Percentiles rank a stretch among this genome's conserved stretches.
Conservation (phyloP, 495 filamentous ascomycete genomes). For the Parachaetomium inaequale region DNA sequence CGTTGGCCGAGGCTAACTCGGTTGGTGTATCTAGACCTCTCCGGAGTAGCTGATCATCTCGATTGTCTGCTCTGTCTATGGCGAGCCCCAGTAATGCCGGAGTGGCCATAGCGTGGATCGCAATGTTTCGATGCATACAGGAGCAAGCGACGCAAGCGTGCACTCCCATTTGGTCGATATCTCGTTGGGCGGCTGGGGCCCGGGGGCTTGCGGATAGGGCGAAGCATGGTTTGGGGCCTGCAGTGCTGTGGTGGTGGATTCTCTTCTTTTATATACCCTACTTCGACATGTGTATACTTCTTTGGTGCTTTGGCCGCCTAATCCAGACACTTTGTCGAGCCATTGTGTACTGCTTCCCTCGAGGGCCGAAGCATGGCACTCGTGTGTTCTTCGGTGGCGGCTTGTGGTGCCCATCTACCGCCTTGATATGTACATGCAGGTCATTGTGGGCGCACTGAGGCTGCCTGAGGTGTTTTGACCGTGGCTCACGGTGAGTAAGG, state of each 20-base stretch:
- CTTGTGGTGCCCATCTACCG: neutral
- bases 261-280: conserved; percentile 6
- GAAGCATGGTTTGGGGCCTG: neutral
- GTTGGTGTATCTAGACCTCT: neutral
- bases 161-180: neutral
- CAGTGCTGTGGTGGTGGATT: neutral
- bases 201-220: neutral
- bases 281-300: neutral
- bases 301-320: neutral
- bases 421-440: neutral
- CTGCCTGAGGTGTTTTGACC: too few species aligned
- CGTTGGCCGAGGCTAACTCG: neutral
- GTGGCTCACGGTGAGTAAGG: neutral
- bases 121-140: neutral
- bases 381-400: neutral
- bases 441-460: neutral
- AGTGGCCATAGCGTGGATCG: neutral
- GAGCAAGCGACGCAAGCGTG: neutral
- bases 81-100: neutral
- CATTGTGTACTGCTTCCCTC: neutral
- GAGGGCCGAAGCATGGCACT: neutral
- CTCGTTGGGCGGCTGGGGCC: neutral
- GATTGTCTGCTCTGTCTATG: neutral
- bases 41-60: neutral
- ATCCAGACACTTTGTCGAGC: neutral